Evolutionary conservation across 129 eudicot species (phyloP).

Genomic region (Artemisia argyi): DNA sequence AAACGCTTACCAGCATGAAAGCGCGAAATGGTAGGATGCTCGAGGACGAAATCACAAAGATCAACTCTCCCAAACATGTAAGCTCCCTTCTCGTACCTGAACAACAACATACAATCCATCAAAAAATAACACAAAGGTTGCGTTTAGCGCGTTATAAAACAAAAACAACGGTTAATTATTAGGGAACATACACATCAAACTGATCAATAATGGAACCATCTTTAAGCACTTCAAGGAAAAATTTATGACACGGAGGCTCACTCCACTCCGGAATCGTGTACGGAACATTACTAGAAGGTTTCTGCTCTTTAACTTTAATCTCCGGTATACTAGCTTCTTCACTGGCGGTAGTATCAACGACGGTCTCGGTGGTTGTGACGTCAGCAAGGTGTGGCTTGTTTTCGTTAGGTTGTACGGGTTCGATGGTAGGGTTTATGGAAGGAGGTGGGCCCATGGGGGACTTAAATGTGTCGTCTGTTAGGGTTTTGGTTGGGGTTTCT

Average conservation of each 20-base stretch:
- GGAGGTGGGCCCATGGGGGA: constrained; percentile 52
- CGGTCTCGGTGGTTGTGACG: constrained; percentile 1
- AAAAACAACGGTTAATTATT: too few relatives aligned
- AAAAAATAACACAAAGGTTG: too few relatives aligned
- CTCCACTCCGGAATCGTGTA: constrained; percentile 91
- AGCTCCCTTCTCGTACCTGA: constrained; percentile 90
- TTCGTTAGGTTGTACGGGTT: constrained; percentile 35
- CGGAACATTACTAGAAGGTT: constrained; percentile 44
- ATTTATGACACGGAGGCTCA: constrained; percentile 65
- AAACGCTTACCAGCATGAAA: constrained; percentile 86
- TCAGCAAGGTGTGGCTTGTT: constrained; percentile 13
- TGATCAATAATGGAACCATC: constrained; percentile 81
- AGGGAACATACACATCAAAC: constrained; percentile 63
- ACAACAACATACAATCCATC: neutral
- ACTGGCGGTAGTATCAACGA: neutral
- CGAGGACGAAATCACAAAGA: constrained; percentile 88
- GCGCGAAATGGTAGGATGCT: constrained; percentile 94
- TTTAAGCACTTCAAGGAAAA: constrained; percentile 78
- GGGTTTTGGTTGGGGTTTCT: constrained; percentile 28
- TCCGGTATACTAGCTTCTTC: constrained; percentile 18
- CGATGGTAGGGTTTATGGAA: constrained; percentile 29
- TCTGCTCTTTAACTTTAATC: constrained; percentile 30
- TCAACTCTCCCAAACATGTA: constrained; percentile 99
- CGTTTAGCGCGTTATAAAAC: too few relatives aligned
- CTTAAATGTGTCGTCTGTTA: constrained; percentile 35